Evolutionary conservation across 305 asterid genomes (phyloP).

Genomic region (Fraxinus dipetala): DNA sequence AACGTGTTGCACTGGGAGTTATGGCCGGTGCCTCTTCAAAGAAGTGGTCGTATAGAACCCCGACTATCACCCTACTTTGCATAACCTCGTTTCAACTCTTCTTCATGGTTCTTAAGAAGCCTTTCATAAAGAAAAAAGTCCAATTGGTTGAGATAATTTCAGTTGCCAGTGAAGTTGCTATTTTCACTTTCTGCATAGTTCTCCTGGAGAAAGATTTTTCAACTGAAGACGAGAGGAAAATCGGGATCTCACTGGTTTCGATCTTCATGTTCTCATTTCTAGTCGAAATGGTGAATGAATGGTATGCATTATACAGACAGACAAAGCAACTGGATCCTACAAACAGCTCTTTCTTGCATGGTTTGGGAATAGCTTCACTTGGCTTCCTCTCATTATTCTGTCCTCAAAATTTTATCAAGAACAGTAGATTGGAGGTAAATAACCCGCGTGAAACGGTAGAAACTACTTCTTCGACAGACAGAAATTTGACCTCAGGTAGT

Average conservation of each 20-base stretch:
- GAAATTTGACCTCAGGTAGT: conserved; percentile 50
- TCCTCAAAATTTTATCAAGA: conserved; percentile 49
- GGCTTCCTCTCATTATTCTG: conserved; percentile 55
- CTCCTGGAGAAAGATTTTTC: conserved; percentile 46
- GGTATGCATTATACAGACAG: conserved; percentile 64
- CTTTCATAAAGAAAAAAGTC: conserved; percentile 78
- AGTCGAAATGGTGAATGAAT: conserved; percentile 50
- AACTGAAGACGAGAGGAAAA: conserved; percentile 37
- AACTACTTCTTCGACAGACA: conserved; percentile 34
- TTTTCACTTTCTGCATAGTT: conserved; percentile 53
- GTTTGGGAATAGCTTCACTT: conserved; percentile 49
- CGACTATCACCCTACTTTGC: conserved; percentile 48
- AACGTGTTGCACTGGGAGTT: conserved; percentile 62
- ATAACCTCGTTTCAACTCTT: conserved; percentile 76
- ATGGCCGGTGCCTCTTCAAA: conserved; percentile 60
- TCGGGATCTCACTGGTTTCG: conserved; percentile 60
- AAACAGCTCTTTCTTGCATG: conserved; percentile 49
- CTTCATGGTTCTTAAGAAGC: conserved; percentile 91
- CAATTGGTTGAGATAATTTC: conserved; percentile 87
- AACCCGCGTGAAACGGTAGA: conserved; percentile 38
- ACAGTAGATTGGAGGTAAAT: conserved; percentile 39
- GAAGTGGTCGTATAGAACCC: conserved; percentile 51
- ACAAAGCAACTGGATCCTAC: conserved; percentile 58
- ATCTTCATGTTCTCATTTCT: conserved; percentile 51
- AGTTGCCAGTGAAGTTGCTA: conserved; percentile 48